phyloP scores from a whole-genome alignment of 495 filamentous ascomycete genomes.

The Friedmanniomyces endolithicus region DNA sequence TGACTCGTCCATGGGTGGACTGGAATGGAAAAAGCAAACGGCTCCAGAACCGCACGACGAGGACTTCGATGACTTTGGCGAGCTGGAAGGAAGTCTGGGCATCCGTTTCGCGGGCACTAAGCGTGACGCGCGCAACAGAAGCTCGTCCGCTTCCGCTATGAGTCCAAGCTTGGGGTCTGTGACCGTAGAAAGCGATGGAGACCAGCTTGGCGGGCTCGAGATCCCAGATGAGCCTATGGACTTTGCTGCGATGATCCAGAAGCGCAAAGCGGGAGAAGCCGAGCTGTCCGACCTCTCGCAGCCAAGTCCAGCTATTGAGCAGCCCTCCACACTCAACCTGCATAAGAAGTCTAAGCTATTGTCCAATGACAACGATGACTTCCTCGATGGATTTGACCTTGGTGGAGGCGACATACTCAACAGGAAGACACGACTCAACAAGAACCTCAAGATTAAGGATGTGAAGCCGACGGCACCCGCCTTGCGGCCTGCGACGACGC shows the following conservation, averaged over 20 bases:
- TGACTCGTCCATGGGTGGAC: conserved; percentile 48
- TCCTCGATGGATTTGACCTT: conserved; percentile 77
- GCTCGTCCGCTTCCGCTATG: conserved; percentile 75
- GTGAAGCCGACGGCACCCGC: conserved; percentile 34
- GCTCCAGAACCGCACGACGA: conserved; percentile 39
- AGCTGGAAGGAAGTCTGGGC: conserved; percentile 79
- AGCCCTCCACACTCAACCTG: conserved; percentile 12
- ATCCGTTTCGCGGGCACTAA: conserved; percentile 77
- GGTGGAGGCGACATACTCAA: conserved; percentile 71
- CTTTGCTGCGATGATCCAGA: conserved; percentile 60
- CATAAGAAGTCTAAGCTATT: conserved; percentile 20
- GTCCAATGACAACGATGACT: conserved; percentile 56
- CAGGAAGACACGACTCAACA: conserved; percentile 73
- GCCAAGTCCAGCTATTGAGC: conserved; percentile 33
- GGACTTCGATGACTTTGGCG: conserved; percentile 66
- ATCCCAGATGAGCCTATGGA: conserved; percentile 73
- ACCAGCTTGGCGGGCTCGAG: conserved; percentile 71
- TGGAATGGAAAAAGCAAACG: conserved; percentile 34
- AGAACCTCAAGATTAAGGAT: conserved; percentile 80
- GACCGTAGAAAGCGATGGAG: conserved; percentile 89
- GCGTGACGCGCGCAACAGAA: conserved; percentile 62
- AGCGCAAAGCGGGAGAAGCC: conserved; percentile 30
- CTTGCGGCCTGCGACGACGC: conserved; percentile 59
- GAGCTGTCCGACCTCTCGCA: conserved; percentile 19
- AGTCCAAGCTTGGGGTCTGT: conserved; percentile 85